These are phyloP conservation scores for Stropharia rugosoannulata DNA, from an alignment of 768 basidiomycete genomes.

Conservation along the genomic window DNA sequence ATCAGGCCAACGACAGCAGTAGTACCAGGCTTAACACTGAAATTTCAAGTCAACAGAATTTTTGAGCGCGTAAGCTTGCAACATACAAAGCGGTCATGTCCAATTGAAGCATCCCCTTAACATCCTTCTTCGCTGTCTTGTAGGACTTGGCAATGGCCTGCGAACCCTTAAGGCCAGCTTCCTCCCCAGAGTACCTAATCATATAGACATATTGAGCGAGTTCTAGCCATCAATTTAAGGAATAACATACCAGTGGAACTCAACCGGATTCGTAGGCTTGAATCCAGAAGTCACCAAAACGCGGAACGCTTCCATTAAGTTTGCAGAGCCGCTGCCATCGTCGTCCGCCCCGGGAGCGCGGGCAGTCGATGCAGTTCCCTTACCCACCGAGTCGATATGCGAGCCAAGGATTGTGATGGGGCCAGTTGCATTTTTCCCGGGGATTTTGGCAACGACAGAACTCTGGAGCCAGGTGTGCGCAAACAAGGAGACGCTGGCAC, in stretches of 20 bases:
- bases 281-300: conserved; percentile 28
- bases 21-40: conserved; percentile 43
- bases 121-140: conserved; percentile 36
- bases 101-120: conserved; percentile 46
- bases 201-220: not conserved
- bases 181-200: conserved; percentile 41
- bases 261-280: conserved; percentile 35
- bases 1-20: conserved; percentile 36
- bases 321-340: conserved; percentile 41
- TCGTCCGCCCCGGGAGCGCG: conserved; percentile 50
- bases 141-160: conserved; percentile 51
- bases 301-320: conserved; percentile 35
- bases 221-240: not conserved
- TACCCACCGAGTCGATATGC: conserved; percentile 40
- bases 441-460: conserved; percentile 32
- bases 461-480: conserved; percentile 30
- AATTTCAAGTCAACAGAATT: conserved; percentile 5
- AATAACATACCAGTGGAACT: conserved; percentile 40
- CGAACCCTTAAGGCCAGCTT: conserved; percentile 44
- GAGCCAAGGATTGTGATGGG: conserved; percentile 36
- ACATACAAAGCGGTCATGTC: conserved; percentile 42
- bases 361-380: conserved; percentile 27
- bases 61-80: not conserved
- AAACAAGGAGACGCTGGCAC: conserved; percentile 24
- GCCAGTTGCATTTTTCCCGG: conserved; percentile 22